These are phyloP conservation scores for Leishmania braziliensis DNA, from an alignment of 208 protist species.

Conservation along the genomic window DNA sequence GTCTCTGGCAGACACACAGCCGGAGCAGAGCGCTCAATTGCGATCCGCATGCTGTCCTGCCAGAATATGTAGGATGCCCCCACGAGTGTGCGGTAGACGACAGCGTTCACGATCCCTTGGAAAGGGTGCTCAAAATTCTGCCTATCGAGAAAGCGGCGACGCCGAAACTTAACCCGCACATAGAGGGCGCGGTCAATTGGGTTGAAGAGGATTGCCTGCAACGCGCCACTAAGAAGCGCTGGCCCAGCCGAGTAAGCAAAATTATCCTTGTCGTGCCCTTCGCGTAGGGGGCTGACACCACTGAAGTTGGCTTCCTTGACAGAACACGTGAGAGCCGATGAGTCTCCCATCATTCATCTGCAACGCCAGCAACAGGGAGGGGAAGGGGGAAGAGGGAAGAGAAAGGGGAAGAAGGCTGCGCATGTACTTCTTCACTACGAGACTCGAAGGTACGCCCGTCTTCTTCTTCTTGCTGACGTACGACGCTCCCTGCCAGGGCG, in stretches of 20 bases:
- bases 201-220: constrained; percentile 90
- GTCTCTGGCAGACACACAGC: constrained; percentile 40
- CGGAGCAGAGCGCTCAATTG: constrained; percentile 60
- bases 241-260: constrained; percentile 67
- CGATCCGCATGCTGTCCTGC: constrained; percentile 80
- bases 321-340: not conserved
- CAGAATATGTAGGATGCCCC: constrained; percentile 91
- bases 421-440: not conserved
- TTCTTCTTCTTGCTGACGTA: not conserved
- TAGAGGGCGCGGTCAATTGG: constrained; percentile 91
- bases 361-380: not conserved
- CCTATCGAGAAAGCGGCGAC: constrained; percentile 71
- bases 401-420: not conserved
- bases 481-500: not conserved
- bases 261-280: constrained; percentile 24
- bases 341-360: not conserved
- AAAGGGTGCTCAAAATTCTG: constrained; percentile 91
- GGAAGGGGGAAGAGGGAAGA: not conserved
- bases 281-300: not conserved
- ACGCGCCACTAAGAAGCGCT: constrained; percentile 73
- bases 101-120: constrained; percentile 90
- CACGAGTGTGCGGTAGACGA: constrained; percentile 86
- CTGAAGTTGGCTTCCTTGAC: not conserved
- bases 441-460: not conserved
- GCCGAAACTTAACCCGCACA: constrained; percentile 79